phyloP scores from a whole-genome alignment of 2,329 filamentous ascomycete species.

The Aureobasidium vineae region DNA sequence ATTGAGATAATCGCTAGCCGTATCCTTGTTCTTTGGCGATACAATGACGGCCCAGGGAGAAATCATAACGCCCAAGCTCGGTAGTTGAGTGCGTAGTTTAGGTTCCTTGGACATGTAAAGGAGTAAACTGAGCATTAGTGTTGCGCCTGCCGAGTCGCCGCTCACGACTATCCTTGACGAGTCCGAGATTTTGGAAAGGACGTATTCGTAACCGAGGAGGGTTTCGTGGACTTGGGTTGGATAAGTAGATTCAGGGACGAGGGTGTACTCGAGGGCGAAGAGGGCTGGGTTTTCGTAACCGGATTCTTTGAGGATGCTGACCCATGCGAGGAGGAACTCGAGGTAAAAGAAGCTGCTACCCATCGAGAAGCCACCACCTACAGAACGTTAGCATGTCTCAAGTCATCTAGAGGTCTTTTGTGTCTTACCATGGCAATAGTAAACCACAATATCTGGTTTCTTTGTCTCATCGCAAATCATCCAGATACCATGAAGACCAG shows the following conservation, averaged over 20 bases:
- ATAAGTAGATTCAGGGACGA: constrained; percentile 71
- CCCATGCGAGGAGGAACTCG: constrained; percentile 74
- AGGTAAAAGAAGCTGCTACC: constrained; percentile 81
- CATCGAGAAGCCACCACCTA: constrained; percentile 79
- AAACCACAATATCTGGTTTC: constrained; percentile 72
- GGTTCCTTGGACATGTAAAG: constrained; percentile 60
- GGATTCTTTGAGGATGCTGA: constrained; percentile 60
- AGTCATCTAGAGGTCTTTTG: background rate
- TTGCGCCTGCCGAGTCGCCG: constrained; percentile 78
- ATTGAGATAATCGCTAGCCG: constrained; percentile 72
- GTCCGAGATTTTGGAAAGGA: constrained; percentile 58
- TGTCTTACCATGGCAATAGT: constrained; percentile 70
- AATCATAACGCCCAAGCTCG: constrained; percentile 67
- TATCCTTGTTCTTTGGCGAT: constrained; percentile 65
- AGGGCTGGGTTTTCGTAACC: constrained; percentile 74
- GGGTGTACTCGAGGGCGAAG: constrained; percentile 75
- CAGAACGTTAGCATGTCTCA: background rate
- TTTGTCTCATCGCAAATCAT: constrained; percentile 60
- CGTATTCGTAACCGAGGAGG: constrained; percentile 67
- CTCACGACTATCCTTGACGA: constrained; percentile 65
- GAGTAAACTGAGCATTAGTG: constrained; percentile 69
- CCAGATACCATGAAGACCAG: constrained; percentile 61
- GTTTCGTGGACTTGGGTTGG: constrained; percentile 72
- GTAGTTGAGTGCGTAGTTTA: constrained; percentile 47
- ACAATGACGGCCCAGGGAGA: constrained; percentile 78